phyloP scores from a whole-genome alignment of 1,284 basidiomycete species.

The Ustilago tritici region DNA sequence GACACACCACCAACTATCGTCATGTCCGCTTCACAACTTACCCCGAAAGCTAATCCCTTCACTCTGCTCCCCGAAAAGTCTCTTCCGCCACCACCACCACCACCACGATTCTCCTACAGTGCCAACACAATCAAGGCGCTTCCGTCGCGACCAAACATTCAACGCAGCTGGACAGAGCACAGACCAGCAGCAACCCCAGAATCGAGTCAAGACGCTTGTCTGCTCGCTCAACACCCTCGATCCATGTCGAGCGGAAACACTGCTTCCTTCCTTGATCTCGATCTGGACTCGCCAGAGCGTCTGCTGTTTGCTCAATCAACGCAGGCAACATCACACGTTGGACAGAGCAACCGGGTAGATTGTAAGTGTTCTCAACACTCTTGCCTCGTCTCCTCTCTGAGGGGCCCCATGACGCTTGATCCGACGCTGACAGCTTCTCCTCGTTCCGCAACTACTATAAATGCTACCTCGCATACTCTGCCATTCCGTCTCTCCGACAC shows the following conservation, averaged over 20 bases:
- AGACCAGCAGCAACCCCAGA: not conserved
- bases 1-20: not conserved
- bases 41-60: slow-evolving; percentile 29
- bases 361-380: slow-evolving; percentile 8
- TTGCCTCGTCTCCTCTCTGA: not conserved
- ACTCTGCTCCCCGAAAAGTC: slow-evolving; percentile 34
- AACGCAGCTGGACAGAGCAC: slow-evolving; percentile 27
- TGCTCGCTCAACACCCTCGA: slow-evolving; percentile 2
- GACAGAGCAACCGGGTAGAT: slow-evolving; percentile 6
- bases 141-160: slow-evolving; percentile 20
- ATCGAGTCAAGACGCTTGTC: not conserved
- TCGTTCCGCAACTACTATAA: not conserved
- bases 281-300: slow-evolving; percentile 11
- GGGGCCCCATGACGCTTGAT: not conserved
- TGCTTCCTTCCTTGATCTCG: slow-evolving; percentile 16
- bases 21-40: slow-evolving; percentile 46
- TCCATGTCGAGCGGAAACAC: slow-evolving; percentile 18
- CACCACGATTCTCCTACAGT: slow-evolving; percentile 3
- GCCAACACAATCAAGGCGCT: slow-evolving; percentile 31
- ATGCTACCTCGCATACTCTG: not conserved
- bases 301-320: slow-evolving; percentile 7
- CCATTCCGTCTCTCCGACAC: not conserved
- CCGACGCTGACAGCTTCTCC: not conserved
- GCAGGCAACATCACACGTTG: not conserved
- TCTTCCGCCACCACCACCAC: slow-evolving; percentile 24